These are phyloP conservation scores for Colletotrichum simmondsii DNA, from an alignment of 2,329 filamentous ascomycete genomes.

Conservation along the genomic window DNA sequence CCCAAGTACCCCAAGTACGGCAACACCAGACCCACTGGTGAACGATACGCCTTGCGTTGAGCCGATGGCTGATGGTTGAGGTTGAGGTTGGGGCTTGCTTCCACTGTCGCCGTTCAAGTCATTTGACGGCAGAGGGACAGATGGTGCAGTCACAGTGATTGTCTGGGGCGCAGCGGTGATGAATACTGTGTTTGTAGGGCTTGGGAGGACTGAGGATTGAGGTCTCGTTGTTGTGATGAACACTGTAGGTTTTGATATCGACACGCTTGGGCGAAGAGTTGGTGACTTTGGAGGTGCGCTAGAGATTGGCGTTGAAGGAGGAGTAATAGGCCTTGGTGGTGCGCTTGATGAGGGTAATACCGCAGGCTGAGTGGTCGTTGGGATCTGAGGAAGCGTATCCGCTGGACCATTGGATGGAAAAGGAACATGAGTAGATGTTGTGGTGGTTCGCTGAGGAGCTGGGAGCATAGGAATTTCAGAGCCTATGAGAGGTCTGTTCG, in stretches of 20 bases:
- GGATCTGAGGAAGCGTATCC: too few species aligned
- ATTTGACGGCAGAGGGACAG: neutral
- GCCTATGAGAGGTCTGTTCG: neutral
- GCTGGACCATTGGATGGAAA: too few species aligned
- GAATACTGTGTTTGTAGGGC: conserved; percentile 1
- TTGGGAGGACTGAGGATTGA: neutral
- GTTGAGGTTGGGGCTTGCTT: neutral
- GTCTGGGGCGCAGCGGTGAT: neutral
- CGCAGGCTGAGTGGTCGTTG: too few species aligned
- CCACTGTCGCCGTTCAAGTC: neutral
- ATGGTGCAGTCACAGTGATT: neutral
- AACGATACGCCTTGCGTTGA: neutral
- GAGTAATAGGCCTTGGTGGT: too few species aligned
- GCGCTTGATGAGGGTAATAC: too few species aligned
- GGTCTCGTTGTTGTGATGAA: too few species aligned
- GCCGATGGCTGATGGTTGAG: neutral
- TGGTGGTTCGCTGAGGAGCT: neutral
- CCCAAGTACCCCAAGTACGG: neutral
- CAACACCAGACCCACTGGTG: conserved; percentile 1
- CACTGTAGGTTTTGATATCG: too few species aligned
- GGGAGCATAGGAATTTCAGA: neutral
- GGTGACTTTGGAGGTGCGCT: neutral
- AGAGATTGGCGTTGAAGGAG: too few species aligned
- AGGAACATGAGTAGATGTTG: neutral
- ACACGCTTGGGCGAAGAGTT: too few species aligned